Evolutionary conservation across 1,139 yeast species (phyloP).

Genomic region (Yamadazyma sp.): DNA sequence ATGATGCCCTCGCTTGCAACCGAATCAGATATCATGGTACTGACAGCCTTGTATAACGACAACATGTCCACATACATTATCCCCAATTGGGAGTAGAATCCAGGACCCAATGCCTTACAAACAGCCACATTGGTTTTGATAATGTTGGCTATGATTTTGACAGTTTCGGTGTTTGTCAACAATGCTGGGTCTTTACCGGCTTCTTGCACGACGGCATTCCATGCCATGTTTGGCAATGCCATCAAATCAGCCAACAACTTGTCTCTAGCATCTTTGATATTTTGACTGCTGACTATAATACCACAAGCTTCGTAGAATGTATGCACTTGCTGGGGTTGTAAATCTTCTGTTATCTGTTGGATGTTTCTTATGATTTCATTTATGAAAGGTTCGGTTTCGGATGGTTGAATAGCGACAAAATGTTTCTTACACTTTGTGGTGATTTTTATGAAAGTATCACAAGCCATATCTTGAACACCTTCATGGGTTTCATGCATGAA

Average conservation of each 20-base stretch:
- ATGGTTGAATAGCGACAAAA: slow-evolving; percentile 83
- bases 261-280: slow-evolving; percentile 60
- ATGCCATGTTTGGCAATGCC: slow-evolving; percentile 91
- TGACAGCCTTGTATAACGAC: slow-evolving; percentile 84
- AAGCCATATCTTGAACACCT: slow-evolving; percentile 99
- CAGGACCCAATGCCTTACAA: slow-evolving; percentile 90
- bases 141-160: slow-evolving; percentile 88
- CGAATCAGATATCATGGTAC: slow-evolving; percentile 80
- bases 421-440: slow-evolving; percentile 94
- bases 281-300: slow-evolving; percentile 84
- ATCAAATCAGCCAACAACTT: slow-evolving; percentile 75
- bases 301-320: slow-evolving; percentile 98
- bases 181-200: slow-evolving; percentile 88
- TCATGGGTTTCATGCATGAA: slow-evolving; percentile 99
- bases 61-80: slow-evolving; percentile 87
- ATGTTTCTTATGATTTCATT: slow-evolving; percentile 84
- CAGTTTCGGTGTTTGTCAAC: slow-evolving; percentile 80
- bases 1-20: slow-evolving; percentile 80
- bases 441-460: slow-evolving; percentile 96
- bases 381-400: slow-evolving; percentile 90
- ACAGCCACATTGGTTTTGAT: slow-evolving; percentile 94
- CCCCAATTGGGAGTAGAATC: slow-evolving; percentile 86
- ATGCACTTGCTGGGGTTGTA: slow-evolving; percentile 96
- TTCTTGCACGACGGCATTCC: slow-evolving; percentile 86
- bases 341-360: slow-evolving; percentile 83